Conservation (phyloP, 1,284 basidiomycete genomes). For the Cutaneotrichosporon curvatum region DNA sequence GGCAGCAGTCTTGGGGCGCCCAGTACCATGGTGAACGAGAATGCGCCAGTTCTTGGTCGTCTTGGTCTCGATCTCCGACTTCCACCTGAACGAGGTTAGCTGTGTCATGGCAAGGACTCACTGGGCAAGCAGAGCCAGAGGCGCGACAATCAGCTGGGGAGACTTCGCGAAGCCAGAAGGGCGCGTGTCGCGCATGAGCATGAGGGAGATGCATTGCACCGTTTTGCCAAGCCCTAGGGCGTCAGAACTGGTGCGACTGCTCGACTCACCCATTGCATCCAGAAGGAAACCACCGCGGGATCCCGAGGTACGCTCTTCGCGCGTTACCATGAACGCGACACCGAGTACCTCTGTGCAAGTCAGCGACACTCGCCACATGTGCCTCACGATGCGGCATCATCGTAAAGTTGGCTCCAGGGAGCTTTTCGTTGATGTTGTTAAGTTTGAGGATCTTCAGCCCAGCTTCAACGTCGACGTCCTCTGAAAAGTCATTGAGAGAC, state of each 20-base stretch:
- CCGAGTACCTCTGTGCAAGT: slow-evolving; percentile 29
- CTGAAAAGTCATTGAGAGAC: slow-evolving; percentile 31
- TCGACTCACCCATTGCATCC: slow-evolving; percentile 28
- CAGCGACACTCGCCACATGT: not conserved
- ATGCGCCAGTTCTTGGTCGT: slow-evolving; percentile 32
- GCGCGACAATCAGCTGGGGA: slow-evolving; percentile 46
- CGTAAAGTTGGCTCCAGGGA: slow-evolving; percentile 26
- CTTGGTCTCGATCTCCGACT: slow-evolving; percentile 45
- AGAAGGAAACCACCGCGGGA: slow-evolving; percentile 41
- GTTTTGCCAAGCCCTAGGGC: slow-evolving; percentile 44
- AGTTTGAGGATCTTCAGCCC: slow-evolving; percentile 27
- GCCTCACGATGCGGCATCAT: slow-evolving; percentile 44
- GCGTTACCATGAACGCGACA: slow-evolving; percentile 44
- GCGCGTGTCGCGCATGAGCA: slow-evolving; percentile 32
- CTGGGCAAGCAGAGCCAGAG: slow-evolving; percentile 44
- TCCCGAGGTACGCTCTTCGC: slow-evolving; percentile 28
- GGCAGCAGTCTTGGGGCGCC: slow-evolving; percentile 24
- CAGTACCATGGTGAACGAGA: slow-evolving; percentile 41
- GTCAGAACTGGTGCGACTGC: slow-evolving; percentile 6
- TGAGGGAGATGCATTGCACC: slow-evolving; percentile 44
- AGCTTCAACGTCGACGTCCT: slow-evolving; percentile 29
- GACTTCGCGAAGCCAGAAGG: slow-evolving; percentile 31
- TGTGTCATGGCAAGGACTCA: slow-evolving; percentile 14
- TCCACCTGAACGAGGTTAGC: slow-evolving; percentile 30
- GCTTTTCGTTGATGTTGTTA: slow-evolving; percentile 12